A percentile compares a stretch with the other conserved stretches of the same genome.
phyloP scores from a whole-genome alignment of 768 basidiomycete genomes.

The Suillus clintonianus region DNA sequence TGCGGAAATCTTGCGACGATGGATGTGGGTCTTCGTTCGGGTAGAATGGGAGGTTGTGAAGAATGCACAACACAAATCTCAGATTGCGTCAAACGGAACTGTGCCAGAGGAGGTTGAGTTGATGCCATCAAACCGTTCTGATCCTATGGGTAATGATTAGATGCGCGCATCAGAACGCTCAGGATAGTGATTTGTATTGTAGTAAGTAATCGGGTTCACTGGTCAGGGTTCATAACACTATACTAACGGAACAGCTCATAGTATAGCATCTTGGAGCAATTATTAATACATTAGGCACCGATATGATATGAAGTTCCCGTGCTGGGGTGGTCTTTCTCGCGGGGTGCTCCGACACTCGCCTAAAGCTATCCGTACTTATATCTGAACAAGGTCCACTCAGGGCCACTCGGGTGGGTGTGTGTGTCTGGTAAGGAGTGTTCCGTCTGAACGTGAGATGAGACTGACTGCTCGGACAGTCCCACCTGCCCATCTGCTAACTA shows the following conservation, averaged over 20 bases:
- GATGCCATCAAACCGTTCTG: slow-evolving; percentile 13
- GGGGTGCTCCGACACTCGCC: neutral
- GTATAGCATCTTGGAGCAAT: neutral
- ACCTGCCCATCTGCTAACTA: neutral
- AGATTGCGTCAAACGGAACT: slow-evolving; percentile 5
- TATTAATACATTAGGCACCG: neutral
- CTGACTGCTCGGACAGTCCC: neutral
- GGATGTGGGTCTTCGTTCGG: slow-evolving; percentile 98
- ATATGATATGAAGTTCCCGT: neutral
- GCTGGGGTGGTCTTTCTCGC: neutral
- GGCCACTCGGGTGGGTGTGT: neutral
- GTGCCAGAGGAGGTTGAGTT: slow-evolving; percentile 16
- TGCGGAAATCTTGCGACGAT: slow-evolving; percentile 85
- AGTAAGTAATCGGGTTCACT: slow-evolving; percentile 14
- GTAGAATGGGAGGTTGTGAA: slow-evolving; percentile 96
- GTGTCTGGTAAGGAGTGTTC: neutral
- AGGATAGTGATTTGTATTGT: slow-evolving; percentile 3
- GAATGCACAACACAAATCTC: slow-evolving; percentile 32
- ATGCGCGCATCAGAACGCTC: neutral
- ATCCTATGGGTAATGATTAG: slow-evolving; percentile 21
- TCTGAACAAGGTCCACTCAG: neutral
- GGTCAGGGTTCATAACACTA: neutral
- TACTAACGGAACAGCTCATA: neutral
- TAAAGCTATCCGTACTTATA: neutral
- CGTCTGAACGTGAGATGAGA: neutral